Evolutionary conservation across 176 grass and related monocot genomes (phyloP).

Genomic region (Luzula sylvatica): DNA sequence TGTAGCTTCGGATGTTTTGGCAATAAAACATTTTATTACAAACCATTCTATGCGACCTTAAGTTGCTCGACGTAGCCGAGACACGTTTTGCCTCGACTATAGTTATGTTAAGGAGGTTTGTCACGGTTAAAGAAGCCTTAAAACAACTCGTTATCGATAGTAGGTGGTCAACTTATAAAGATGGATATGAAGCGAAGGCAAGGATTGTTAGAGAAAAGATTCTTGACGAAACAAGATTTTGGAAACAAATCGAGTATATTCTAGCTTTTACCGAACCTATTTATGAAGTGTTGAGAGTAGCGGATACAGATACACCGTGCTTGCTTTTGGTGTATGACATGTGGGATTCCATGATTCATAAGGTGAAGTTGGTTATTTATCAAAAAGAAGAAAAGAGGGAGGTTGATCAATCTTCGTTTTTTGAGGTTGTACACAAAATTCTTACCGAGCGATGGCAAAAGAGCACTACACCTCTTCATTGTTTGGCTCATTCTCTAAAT

Average conservation of each 20-base stretch:
- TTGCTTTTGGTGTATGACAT: conserved; percentile 8
- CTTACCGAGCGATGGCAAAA: no score
- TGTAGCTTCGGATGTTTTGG: neutral
- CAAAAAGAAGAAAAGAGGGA: no score
- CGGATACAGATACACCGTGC: neutral
- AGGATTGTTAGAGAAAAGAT: conserved; percentile 12
- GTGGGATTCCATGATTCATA: no score
- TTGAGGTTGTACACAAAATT: no score
- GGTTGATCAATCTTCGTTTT: no score
- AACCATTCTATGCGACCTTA: conserved; percentile 14
- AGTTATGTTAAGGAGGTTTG: no score
- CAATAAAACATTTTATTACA: conserved; percentile 16
- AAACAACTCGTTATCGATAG: conserved; percentile 2
- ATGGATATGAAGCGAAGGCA: neutral
- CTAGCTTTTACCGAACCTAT: conserved; percentile 1
- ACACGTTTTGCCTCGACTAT: conserved; percentile 7
- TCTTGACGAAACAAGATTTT: no score
- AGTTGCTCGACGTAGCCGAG: conserved; percentile 11
- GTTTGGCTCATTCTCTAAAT: no score
- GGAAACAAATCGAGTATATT: no score
- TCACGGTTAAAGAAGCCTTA: no score
- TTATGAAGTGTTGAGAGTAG: conserved; percentile 10
- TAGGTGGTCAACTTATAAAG: neutral
- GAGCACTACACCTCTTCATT: no score
- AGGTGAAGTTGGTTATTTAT: no score